Evolutionary conservation across 2,329 filamentous ascomycete genomes (phyloP), one percentile per base, ranked within the genome.

Genomic region (Exutisphaerella laricina): DNA sequence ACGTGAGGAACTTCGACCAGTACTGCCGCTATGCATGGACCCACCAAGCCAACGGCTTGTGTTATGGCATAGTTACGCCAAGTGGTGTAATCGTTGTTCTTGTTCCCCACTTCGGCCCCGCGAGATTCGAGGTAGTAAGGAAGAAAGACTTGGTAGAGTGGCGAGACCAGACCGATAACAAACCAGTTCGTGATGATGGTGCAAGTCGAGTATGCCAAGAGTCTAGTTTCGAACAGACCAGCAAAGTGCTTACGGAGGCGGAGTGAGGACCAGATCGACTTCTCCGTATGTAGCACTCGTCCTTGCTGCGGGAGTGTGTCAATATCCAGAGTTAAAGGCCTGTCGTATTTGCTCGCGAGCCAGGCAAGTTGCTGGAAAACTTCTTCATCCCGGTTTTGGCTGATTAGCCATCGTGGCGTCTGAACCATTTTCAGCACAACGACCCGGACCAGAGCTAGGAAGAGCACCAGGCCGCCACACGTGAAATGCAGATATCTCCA

Each of bases 111-210:
- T 7, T 23, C 20, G 6, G 36, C 45, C 16, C 45, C 45, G 12
- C 45, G 35, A 17, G 35, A 43, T 10, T 36, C 39, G 48, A 92
- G 78, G 58, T 90, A 92, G 54, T 92, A 85, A 0, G 88, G 88
- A n/a, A 94, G 73, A 66, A 94, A 94, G 39, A 85, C 84, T 63
- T 90, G 92, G 74, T 90, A 94, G 2, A 94, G 75, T 1, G 86
- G 86, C 58, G 89, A 94, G 3, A 82, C 86, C 78, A 94, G 84
- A 46, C 87, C 87, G 5, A 46, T 43, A 12, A 43, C 39, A 28
- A 54, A 54, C 56, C 55, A 59, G 23, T 54, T 56, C 17, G 45
- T 39, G 3, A 55, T 46, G 28, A 60, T 56, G 14, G 57, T 41
- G 4, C 32, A 22, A 4, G 58, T 58, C 9, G 52, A 57, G 21